A percentile compares a stretch with the other conserved stretches of the same genome.
Evolutionary conservation across 768 basidiomycete genomes (phyloP).

Genomic region (Omphalotus guepiniiformis): DNA sequence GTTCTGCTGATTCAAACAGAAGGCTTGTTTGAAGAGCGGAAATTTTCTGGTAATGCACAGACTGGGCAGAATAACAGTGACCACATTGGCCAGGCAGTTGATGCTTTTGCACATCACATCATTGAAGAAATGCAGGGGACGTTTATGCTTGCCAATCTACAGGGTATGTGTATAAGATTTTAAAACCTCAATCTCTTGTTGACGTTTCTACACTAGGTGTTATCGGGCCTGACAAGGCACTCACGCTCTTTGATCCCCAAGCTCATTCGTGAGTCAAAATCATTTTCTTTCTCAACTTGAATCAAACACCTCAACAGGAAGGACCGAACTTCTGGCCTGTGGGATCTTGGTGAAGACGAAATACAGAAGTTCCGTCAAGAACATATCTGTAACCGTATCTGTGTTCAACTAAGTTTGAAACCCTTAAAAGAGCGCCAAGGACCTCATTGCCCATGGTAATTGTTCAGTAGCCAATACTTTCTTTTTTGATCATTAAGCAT

Average conservation of each 20-base stretch:
- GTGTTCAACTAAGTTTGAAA: constrained; percentile 8
- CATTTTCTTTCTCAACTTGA: too few species aligned
- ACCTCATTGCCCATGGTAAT: not conserved
- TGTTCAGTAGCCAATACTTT: too few species aligned
- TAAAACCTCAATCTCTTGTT: not conserved
- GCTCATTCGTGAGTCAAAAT: not conserved
- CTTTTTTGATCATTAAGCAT: too few species aligned
- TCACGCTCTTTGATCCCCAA: not conserved
- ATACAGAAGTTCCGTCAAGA: not conserved
- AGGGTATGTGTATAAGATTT: constrained; percentile 14
- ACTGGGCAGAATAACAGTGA: constrained; percentile 12
- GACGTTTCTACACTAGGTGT: not conserved
- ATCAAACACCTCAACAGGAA: not conserved
- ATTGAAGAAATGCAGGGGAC: constrained; percentile 11
- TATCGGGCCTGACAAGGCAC: not conserved
- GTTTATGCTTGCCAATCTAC: constrained; percentile 16
- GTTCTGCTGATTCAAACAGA: not conserved
- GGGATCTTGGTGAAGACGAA: constrained; percentile 9
- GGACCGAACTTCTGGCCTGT: constrained; percentile 1
- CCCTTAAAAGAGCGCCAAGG: not conserved
- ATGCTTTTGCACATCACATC: constrained; percentile 22
- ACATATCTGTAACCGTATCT: not conserved
- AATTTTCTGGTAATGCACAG: constrained; percentile 16
- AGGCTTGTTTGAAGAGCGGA: constrained; percentile 2
- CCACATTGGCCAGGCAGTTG: constrained; percentile 12